Evolutionary conservation across 192 early-diverging fungal species (phyloP), one percentile per base, ranked within the genome.

Genomic region (Backusella psychrophila): DNA sequence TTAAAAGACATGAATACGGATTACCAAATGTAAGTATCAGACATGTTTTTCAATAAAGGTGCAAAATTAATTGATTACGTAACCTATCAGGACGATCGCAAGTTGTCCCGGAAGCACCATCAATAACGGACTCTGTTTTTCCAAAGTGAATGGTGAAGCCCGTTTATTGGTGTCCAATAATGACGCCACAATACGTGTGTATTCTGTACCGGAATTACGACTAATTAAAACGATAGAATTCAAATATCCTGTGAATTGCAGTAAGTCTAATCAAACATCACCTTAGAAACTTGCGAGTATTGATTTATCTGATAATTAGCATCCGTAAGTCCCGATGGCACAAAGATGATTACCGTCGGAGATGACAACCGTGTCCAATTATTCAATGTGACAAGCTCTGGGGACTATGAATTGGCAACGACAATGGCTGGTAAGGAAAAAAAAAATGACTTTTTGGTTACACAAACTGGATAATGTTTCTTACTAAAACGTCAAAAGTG

Each of bases 131-230:
- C 87, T 96, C 59, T 88, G 82, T 59, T 92, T 95, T 46, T 87
- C 90, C 1, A 73, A 86, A 21, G 83, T 90, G 42, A 75, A 80
- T 52, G 82, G 77, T 29, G 88, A 88, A 23, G 91, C 91, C 1
- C 91, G 94, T 5, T 84, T 99, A 7, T 75, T 97, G 74, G 93
- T 96, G 29, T 94, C 95, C 84, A 98, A 96, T 84, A 99, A 99
- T 78, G 97, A 99, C 81, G 88, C 94, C 59, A 94, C 94, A 3
- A 95, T 99, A 78, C 96, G 96, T 76, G 90, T 99, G 5, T 92
- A 93, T 80, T 88, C 92, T 0, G 83, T 98, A 34, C 97, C 97
- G 0, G 88, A 86, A 56, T 85, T 99, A 59, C 86, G 91, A 42
- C 85, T 90, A 29, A 75, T 97, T 31, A 87, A 91, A 1, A 94